Percentiles rank a stretch among this genome's conserved stretches.
Evolutionary conservation across 257 asterid genomes (phyloP).

Genomic region (Nicotiana knightiana): DNA sequence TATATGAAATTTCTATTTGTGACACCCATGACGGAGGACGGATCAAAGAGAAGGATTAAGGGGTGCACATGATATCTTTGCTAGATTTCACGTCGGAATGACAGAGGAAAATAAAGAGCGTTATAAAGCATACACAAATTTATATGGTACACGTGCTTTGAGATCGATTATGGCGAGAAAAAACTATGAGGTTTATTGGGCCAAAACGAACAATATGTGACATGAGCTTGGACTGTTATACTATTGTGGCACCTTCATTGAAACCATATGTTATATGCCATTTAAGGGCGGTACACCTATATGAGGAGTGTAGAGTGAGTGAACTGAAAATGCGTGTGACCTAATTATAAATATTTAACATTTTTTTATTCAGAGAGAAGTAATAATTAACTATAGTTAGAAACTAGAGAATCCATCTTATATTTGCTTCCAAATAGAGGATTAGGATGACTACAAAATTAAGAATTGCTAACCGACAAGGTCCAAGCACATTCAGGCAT

Average conservation of each 20-base stretch:
- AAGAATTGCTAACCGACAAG: slow-evolving; percentile 13
- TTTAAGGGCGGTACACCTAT: not conserved
- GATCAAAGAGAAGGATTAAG: too few species aligned
- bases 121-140: too few species aligned
- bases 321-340: not conserved
- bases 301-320: not conserved
- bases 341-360: not conserved
- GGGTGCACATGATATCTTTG: too few species aligned
- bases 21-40: too few species aligned
- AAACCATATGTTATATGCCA: not conserved
- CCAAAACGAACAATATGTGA: too few species aligned
- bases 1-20: too few species aligned
- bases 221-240: too few species aligned
- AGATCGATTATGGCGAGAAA: too few species aligned
- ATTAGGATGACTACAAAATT: slow-evolving; percentile 9
- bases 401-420: not conserved
- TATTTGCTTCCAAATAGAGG: not conserved
- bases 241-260: not conserved
- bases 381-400: not conserved
- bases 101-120: too few species aligned
- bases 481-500: slow-evolving; percentile 8
- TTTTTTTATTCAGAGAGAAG: not conserved
- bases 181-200: too few species aligned
- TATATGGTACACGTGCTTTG: too few species aligned
- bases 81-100: too few species aligned